Percentiles rank a stretch among this genome's conserved stretches.
Conservation (phyloP, 441 rosid species). For the Cnidoscolus chayamansa region DNA sequence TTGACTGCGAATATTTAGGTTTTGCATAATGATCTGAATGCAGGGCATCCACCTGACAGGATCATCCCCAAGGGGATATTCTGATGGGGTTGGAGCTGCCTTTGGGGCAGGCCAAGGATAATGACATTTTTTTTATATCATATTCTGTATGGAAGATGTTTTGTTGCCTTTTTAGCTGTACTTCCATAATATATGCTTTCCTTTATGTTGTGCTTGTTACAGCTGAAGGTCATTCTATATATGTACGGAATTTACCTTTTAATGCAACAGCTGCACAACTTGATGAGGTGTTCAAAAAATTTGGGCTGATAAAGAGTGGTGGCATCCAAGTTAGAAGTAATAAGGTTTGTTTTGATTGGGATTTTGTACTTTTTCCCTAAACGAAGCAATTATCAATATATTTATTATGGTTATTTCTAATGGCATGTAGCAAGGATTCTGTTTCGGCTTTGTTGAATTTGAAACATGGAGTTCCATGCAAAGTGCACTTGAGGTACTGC, state of each 20-base stretch:
- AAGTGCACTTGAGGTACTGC: slow-evolving; percentile 68
- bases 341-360: slow-evolving; percentile 49
- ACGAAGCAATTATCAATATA: slow-evolving; percentile 10
- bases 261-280: slow-evolving; percentile 67
- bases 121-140: background rate
- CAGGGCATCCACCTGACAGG: background rate
- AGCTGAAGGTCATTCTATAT: slow-evolving; percentile 83
- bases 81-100: slow-evolving; percentile 15
- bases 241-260: slow-evolving; percentile 68
- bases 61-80: background rate
- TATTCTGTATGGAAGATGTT: slow-evolving; percentile 8
- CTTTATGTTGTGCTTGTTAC: slow-evolving; percentile 19
- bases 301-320: slow-evolving; percentile 70
- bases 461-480: slow-evolving; percentile 66
- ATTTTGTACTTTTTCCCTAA: slow-evolving; percentile 10
- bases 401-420: slow-evolving; percentile 28
- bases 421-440: slow-evolving; percentile 68
- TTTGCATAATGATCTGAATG: background rate
- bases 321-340: slow-evolving; percentile 93
- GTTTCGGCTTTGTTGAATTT: slow-evolving; percentile 92
- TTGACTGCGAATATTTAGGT: background rate
- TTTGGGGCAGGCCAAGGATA: background rate
- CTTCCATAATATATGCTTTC: background rate
- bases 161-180: slow-evolving; percentile 10
- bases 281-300: slow-evolving; percentile 68